Conservation (phyloP, 2,329 filamentous ascomycete species). For the Verticillium tricorpus region DNA sequence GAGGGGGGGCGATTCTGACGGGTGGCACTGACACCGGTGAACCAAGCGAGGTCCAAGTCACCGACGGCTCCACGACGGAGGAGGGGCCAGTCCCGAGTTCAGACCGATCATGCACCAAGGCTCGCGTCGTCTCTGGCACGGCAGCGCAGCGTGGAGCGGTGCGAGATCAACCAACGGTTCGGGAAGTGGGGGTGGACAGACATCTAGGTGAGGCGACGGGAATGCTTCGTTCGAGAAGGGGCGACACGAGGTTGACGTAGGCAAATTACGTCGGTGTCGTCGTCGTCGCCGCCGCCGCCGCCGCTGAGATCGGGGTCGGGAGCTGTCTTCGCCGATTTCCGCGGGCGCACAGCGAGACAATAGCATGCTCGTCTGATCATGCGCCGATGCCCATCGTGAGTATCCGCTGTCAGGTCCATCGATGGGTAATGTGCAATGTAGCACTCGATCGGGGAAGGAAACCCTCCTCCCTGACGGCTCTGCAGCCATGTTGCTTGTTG, state of each 20-base stretch:
- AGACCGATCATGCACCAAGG: not conserved
- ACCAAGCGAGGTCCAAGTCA: no score
- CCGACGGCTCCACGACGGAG: no score
- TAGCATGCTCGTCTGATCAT: not conserved
- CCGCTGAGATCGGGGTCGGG: no score
- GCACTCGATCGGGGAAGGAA: not conserved
- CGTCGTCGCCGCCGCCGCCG: no score
- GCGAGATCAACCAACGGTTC: not conserved
- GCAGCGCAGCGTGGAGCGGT: not conserved
- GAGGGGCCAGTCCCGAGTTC: not conserved
- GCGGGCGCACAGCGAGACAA: not conserved
- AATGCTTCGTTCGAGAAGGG: not conserved
- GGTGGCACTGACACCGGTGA: no score
- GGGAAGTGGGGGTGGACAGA: not conserved
- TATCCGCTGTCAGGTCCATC: not conserved
- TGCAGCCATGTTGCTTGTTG: not conserved
- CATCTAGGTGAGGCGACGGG: not conserved
- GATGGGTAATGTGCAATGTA: not conserved
- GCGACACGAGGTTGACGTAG: not conserved
- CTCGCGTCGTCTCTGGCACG: no score
- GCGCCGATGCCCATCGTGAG: not conserved
- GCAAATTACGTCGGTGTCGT: no score
- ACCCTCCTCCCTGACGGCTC: not conserved
- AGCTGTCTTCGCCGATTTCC: not conserved
- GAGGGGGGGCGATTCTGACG: not conserved